These are phyloP conservation scores for Penicillium glabrum DNA, from an alignment of 2,329 filamentous ascomycete genomes.

Conservation along the genomic window DNA sequence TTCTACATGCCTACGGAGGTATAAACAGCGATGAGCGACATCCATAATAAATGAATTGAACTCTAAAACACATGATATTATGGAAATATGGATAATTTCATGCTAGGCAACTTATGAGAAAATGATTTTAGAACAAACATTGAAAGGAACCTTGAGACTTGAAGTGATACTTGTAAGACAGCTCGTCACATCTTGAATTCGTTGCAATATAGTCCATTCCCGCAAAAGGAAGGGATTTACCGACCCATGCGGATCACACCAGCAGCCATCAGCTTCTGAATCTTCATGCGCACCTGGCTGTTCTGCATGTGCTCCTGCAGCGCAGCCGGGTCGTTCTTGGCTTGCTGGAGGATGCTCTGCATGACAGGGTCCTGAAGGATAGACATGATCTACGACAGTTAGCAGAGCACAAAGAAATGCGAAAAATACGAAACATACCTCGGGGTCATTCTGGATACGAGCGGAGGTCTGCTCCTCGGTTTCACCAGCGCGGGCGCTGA, in stretches of 20 bases:
- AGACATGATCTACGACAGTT: conserved; percentile 65
- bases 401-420: conserved; percentile 25
- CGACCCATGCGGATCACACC: conserved; percentile 82
- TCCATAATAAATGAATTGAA: too few species aligned
- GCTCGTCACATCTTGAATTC: conserved; percentile 24
- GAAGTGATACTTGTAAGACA: conserved; percentile 16
- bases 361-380: conserved; percentile 96
- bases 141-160: background rate
- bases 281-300: conserved; percentile 76
- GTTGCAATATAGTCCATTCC: conserved; percentile 9
- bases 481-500: conserved; percentile 86
- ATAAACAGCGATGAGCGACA: too few species aligned
- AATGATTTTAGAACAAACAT: conserved; percentile 5
- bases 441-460: conserved; percentile 84
- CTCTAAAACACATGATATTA: background rate
- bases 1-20: too few species aligned
- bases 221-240: conserved; percentile 27
- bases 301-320: conserved; percentile 98
- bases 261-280: conserved; percentile 91
- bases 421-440: conserved; percentile 59
- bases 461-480: conserved; percentile 94
- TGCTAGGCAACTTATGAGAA: conserved; percentile 9
- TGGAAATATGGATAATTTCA: background rate
- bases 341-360: conserved; percentile 96
- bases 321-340: conserved; percentile 87